Evolutionary conservation across 140 eudicot species (phyloP).

Genomic region (Cichorium intybus): DNA sequence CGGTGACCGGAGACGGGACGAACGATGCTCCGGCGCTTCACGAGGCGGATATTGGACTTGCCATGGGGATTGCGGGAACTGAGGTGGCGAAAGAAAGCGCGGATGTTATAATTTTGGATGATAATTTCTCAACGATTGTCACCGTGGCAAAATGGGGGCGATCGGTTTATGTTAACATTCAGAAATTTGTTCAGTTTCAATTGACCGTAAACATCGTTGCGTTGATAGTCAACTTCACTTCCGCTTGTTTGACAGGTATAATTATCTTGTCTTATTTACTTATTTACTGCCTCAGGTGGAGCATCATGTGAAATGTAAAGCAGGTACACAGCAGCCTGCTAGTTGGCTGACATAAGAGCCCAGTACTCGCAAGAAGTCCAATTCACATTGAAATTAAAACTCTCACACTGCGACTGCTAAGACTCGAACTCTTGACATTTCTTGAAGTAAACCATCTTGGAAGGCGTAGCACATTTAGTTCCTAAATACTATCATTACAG

Average conservation of each 20-base stretch:
- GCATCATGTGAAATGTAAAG: neutral
- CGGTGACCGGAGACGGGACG: slow-evolving; percentile 98
- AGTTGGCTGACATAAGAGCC: neutral
- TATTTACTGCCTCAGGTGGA: no score
- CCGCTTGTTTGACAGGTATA: slow-evolving; percentile 97
- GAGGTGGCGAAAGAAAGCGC: slow-evolving; percentile 99
- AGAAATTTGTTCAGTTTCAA: slow-evolving; percentile 96
- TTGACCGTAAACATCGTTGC: slow-evolving; percentile 95
- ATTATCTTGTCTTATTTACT: no score
- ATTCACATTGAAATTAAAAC: neutral
- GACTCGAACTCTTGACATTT: neutral
- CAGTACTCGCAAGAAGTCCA: neutral
- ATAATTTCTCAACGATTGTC: slow-evolving; percentile 96
- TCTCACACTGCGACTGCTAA: neutral
- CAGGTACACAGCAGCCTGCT: neutral
- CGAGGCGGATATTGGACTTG: slow-evolving; percentile 99
- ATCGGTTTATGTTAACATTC: slow-evolving; percentile 91
- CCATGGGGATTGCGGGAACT: slow-evolving; percentile 99
- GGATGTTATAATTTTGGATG: slow-evolving; percentile 94
- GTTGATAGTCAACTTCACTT: slow-evolving; percentile 79
- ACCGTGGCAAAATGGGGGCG: slow-evolving; percentile 99
- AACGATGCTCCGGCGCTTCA: slow-evolving; percentile 99
- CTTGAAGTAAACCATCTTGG: neutral
- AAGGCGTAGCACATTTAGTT: neutral
- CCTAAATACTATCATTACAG: neutral